Percentiles rank a stretch among this genome's conserved stretches.
Evolutionary conservation across 2,329 filamentous ascomycete species (phyloP).

Genomic region (Colletotrichum siamense): DNA sequence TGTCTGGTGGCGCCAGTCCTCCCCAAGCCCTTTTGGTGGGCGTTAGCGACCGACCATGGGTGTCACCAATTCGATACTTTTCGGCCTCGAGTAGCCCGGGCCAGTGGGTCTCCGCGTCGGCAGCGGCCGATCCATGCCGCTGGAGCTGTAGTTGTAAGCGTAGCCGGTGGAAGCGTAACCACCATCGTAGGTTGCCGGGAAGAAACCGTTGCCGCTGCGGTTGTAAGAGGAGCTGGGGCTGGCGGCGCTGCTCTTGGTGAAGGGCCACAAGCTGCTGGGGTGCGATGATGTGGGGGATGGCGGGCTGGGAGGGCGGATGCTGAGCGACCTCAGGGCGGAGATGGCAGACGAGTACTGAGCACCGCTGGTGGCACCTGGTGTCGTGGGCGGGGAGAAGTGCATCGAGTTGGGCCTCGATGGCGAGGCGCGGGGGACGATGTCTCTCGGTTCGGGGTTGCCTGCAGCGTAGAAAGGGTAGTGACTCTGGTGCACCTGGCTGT

Average conservation of each 20-base stretch:
- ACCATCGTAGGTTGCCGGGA: constrained; percentile 60
- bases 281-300: constrained; percentile 55
- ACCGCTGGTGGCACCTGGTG: constrained; percentile 35
- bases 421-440: constrained; percentile 69
- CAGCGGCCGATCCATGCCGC: constrained; percentile 58
- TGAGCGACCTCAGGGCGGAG: constrained; percentile 61
- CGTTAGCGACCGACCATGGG: constrained; percentile 58
- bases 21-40: background rate
- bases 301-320: constrained; percentile 59
- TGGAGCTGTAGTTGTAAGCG: constrained; percentile 42
- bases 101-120: constrained; percentile 55
- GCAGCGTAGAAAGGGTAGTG: constrained; percentile 51
- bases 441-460: constrained; percentile 57
- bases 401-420: constrained; percentile 64
- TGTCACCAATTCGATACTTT: constrained; percentile 69
- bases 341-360: constrained; percentile 55
- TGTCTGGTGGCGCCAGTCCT: background rate
- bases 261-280: constrained; percentile 56
- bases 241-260: constrained; percentile 54
- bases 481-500: constrained; percentile 12
- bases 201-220: constrained; percentile 45
- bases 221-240: constrained; percentile 61
- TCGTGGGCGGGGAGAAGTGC: constrained; percentile 59
- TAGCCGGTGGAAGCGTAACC: constrained; percentile 41
- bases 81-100: constrained; percentile 60